Percentiles rank a stretch among this genome's conserved stretches.
Conservation (phyloP, 495 filamentous ascomycete genomes). For the Neurospora tetraspora region DNA sequence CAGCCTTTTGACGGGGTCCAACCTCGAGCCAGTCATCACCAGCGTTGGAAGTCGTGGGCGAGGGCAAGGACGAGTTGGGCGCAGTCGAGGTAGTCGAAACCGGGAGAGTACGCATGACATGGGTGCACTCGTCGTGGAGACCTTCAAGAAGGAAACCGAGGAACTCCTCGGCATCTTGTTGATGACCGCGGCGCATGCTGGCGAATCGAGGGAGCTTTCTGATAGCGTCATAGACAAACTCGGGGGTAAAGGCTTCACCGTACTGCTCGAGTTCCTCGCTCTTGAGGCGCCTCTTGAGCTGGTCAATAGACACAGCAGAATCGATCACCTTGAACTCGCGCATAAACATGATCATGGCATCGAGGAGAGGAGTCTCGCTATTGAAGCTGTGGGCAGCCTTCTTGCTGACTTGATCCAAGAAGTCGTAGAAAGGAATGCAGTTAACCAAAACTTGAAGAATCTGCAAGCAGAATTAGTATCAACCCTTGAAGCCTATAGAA, state of each 20-base stretch:
- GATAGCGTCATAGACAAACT: slow-evolving; percentile 93
- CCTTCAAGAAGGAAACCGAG: slow-evolving; percentile 87
- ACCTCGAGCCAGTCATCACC: slow-evolving; percentile 82
- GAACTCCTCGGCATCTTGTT: slow-evolving; percentile 98
- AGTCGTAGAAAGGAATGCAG: slow-evolving; percentile 88
- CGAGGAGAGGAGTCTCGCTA: slow-evolving; percentile 84
- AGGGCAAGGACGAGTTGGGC: slow-evolving; percentile 26
- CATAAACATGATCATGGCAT: slow-evolving; percentile 97
- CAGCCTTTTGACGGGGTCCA: slow-evolving; percentile 78
- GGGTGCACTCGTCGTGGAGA: slow-evolving; percentile 83
- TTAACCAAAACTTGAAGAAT: slow-evolving; percentile 88
- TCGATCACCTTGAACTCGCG: slow-evolving; percentile 81
- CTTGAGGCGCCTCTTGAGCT: slow-evolving; percentile 63
- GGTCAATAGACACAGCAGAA: slow-evolving; percentile 62
- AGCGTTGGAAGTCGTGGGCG: slow-evolving; percentile 26
- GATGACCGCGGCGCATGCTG: slow-evolving; percentile 89
- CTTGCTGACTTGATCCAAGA: slow-evolving; percentile 78
- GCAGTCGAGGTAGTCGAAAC: slow-evolving; percentile 32
- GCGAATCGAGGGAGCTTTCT: slow-evolving; percentile 76
- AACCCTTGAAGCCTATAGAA: neutral
- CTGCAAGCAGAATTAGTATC: slow-evolving; percentile 29
- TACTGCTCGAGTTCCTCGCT: slow-evolving; percentile 78
- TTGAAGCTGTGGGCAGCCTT: slow-evolving; percentile 84
- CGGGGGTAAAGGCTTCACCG: slow-evolving; percentile 83
- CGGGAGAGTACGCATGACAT: slow-evolving; percentile 51